Evolutionary conservation across 495 filamentous ascomycete species (phyloP), one percentile per base, ranked within the genome.

Genomic region (Daldinia vernicosa): DNA sequence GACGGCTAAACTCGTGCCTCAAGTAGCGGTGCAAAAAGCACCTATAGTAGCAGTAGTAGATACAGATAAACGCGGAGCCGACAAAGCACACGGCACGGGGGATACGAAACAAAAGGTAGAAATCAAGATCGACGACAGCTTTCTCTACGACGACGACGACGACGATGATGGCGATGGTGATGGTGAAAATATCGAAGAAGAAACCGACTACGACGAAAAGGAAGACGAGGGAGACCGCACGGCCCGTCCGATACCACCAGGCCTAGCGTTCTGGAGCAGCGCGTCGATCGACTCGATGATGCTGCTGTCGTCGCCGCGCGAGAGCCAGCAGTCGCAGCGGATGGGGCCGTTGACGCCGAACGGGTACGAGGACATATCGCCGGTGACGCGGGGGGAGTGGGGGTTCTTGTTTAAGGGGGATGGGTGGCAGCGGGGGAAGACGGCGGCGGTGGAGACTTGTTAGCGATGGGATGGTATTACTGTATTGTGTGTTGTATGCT

Each of bases 301-400:
- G 52, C 60, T 83, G 53, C 65, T 82, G 39, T 67, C 69, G 39
- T 67, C 69, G 60, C 63, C 66, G 24, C 63, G 60, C 54, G 70
- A 74, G 35, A 62, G 24, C 17, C 40, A 68, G 65, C 61, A 65
- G 33, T 24, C 56, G 54, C 66, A 76, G 28, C 55, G 32, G 28
- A 43, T 81, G 6, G 82, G 79, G 6, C 82, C 83, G 15, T 69
- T 75, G 76, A 88, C 84, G 61, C 86, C 85, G 8, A 86, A 88
- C 66, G 80, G 80, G 37, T 84, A 83, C 54, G 84, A 86, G 40
- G 85, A 88, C 54, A 84, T 87, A 50, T 85, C 83, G 30, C 86
- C 85, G 12, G 81, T 84, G 15, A 88, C 86, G 14, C 75, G 81
- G 37, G 84, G 84, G 9, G 85, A 87, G 76, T 88, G 85, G 85